phyloP scores from a whole-genome alignment of 768 basidiomycete species.

The Pleurotus platypus region DNA sequence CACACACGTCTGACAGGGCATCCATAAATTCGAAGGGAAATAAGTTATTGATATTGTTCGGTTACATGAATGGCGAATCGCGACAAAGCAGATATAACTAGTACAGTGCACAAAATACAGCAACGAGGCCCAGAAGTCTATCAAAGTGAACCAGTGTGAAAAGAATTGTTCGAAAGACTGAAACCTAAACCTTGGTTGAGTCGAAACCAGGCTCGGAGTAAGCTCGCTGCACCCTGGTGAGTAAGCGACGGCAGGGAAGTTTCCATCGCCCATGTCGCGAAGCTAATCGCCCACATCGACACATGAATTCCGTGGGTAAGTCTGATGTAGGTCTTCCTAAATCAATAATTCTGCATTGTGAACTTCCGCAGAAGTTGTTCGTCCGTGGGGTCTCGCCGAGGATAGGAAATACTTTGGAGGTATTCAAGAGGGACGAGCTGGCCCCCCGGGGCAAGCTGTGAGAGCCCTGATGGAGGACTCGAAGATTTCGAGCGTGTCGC shows the following conservation, averaged over 20 bases:
- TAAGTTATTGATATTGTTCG: slow-evolving; percentile 5
- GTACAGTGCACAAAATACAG: not conserved
- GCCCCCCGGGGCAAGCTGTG: slow-evolving; percentile 19
- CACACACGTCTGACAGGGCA: not conserved
- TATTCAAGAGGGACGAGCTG: slow-evolving; percentile 62
- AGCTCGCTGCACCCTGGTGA: not conserved
- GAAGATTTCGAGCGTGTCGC: slow-evolving; percentile 34
- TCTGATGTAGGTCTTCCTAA: not conserved
- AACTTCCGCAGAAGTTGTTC: slow-evolving; percentile 63
- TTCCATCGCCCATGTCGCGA: not conserved
- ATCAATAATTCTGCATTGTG: slow-evolving; percentile 23
- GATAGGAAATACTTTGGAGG: slow-evolving; percentile 50
- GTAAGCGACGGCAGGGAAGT: not conserved
- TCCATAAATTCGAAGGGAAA: not conserved
- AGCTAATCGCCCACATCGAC: not conserved
- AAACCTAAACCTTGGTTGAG: slow-evolving; percentile 2
- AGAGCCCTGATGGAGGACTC: slow-evolving; percentile 27
- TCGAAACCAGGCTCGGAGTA: not conserved
- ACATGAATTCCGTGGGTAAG: slow-evolving; percentile 5
- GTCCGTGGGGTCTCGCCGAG: slow-evolving; percentile 59
- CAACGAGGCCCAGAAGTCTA: not conserved
- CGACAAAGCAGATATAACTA: not conserved
- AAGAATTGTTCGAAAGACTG: not conserved
- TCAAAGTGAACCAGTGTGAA: slow-evolving; percentile 3
- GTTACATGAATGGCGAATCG: not conserved